phyloP scores from a whole-genome alignment of 2,329 filamentous ascomycete species.

The Alternaria panax region DNA sequence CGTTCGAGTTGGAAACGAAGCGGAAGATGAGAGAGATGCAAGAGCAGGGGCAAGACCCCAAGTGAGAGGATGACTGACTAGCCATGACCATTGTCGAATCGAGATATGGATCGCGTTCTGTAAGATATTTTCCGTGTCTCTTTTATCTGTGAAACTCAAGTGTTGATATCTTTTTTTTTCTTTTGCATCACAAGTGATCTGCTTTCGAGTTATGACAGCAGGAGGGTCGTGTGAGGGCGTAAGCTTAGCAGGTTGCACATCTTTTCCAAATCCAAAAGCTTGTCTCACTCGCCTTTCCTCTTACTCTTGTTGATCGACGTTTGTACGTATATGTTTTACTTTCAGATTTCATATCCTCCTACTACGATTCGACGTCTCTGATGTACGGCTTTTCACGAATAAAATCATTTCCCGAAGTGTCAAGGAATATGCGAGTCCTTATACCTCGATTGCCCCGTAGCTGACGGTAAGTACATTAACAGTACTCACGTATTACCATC shows the following conservation, averaged over 20 bases:
- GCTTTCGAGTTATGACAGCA: neutral
- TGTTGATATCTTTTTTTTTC: neutral
- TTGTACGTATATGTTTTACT: neutral
- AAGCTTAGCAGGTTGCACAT: neutral
- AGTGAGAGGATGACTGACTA: neutral
- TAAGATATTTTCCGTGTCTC: neutral
- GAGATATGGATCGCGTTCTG: neutral
- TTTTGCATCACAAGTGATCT: neutral
- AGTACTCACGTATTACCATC: neutral
- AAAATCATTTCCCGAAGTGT: neutral
- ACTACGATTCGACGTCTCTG: neutral
- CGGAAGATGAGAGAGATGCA: conserved; percentile 17
- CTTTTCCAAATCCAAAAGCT: neutral
- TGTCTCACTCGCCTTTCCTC: neutral
- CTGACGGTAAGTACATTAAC: neutral
- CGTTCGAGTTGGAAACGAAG: conserved; percentile 28
- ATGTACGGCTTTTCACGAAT: neutral
- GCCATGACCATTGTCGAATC: neutral
- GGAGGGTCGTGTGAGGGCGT: neutral
- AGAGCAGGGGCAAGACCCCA: neutral
- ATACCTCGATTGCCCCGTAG: neutral
- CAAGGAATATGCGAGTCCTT: neutral
- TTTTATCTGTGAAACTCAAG: neutral
- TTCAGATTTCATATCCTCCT: too few species aligned
- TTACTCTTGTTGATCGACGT: neutral